These are phyloP conservation scores for Yamadazyma songkhlaensis DNA, from an alignment of 1,139 yeast species.

Conservation along the genomic window DNA sequence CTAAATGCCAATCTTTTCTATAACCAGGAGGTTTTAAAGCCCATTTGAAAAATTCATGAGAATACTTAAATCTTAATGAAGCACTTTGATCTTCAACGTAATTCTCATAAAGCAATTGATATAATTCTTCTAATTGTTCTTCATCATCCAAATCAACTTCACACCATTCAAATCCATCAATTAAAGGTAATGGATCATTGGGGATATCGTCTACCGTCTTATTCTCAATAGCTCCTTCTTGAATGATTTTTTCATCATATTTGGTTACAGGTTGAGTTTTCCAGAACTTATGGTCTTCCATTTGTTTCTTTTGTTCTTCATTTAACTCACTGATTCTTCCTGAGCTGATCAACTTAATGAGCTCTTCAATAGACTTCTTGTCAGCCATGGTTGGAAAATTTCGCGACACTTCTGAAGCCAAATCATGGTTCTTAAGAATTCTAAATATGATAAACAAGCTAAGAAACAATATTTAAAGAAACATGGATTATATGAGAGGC, in stretches of 20 bases:
- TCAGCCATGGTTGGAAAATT: constrained; percentile 6
- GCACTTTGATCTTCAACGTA: constrained; percentile 95
- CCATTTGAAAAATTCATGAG: constrained; percentile 85
- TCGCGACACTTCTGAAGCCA: not conserved
- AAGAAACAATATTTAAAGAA: constrained; percentile 37
- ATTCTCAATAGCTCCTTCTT: constrained; percentile 82
- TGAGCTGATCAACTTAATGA: constrained; percentile 47
- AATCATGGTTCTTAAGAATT: constrained; percentile 41
- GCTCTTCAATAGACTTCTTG: constrained; percentile 37
- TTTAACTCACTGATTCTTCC: constrained; percentile 48
- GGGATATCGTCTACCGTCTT: constrained; percentile 75
- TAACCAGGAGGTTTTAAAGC: constrained; percentile 95
- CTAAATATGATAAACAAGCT: constrained; percentile 48
- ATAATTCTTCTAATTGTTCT: constrained; percentile 68
- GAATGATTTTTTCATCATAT: constrained; percentile 61
- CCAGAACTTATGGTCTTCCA: constrained; percentile 96
- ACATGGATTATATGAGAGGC: constrained; percentile 30
- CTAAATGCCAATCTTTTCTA: constrained; percentile 86
- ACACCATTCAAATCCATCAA: constrained; percentile 85
- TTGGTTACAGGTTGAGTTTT: constrained; percentile 92
- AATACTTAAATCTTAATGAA: constrained; percentile 85
- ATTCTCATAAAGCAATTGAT: constrained; percentile 77
- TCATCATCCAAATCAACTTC: constrained; percentile 65
- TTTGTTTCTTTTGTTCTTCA: constrained; percentile 56
- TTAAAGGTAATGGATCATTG: constrained; percentile 63